These are phyloP conservation scores for Cystobasidium tubakii DNA, from an alignment of 768 basidiomycete genomes.

Conservation along the genomic window DNA sequence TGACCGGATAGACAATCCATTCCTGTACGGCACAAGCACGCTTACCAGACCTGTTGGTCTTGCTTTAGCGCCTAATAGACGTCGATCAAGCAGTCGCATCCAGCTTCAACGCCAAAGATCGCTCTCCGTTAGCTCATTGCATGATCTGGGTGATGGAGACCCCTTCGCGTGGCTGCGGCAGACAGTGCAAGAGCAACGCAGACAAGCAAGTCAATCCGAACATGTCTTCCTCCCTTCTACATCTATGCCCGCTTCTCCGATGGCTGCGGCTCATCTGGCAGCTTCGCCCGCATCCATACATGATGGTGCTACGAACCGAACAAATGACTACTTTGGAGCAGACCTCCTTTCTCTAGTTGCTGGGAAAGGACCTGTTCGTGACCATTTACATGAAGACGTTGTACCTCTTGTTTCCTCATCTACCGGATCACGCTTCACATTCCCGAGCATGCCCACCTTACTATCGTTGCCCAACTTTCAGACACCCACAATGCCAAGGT, in stretches of 20 bases:
- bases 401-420: not conserved
- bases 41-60: slow-evolving; percentile 3
- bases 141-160: slow-evolving; percentile 1
- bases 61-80: not conserved
- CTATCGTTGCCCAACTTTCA: slow-evolving; percentile 11
- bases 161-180: slow-evolving; percentile 35
- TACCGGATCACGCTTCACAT: not conserved
- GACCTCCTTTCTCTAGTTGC: slow-evolving; percentile 11
- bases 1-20: not conserved
- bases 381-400: not conserved
- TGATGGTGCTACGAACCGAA: not conserved
- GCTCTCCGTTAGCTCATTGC: not conserved
- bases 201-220: not conserved
- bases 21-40: not conserved
- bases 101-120: slow-evolving; percentile 11
- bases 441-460: slow-evolving; percentile 7
- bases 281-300: not conserved
- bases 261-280: not conserved
- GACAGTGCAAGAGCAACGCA: slow-evolving; percentile 34
- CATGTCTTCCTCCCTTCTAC: not conserved
- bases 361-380: slow-evolving; percentile 15
- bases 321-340: slow-evolving; percentile 22
- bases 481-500: slow-evolving; percentile 13
- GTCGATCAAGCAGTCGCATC: not conserved
- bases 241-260: not conserved